phyloP scores from a whole-genome alignment of 2,329 filamentous ascomycete species.

The Fusarium dimerum region DNA sequence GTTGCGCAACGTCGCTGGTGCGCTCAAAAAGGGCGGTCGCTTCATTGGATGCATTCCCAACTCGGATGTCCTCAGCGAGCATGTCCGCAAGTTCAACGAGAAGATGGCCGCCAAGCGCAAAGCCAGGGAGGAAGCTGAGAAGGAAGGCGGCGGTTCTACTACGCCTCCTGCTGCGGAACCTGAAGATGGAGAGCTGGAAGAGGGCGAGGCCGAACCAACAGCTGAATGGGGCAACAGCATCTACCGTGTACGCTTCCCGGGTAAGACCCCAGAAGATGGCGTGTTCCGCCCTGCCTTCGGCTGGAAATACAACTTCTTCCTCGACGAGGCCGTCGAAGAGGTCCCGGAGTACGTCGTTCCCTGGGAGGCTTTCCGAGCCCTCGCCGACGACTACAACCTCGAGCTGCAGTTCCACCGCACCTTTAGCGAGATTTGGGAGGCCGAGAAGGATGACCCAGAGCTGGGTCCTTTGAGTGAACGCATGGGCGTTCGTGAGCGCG shows the following conservation, averaged over 20 bases:
- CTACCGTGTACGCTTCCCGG: slow-evolving; percentile 87
- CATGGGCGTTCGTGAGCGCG: slow-evolving; percentile 86
- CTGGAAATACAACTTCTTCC: slow-evolving; percentile 97
- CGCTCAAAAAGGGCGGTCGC: slow-evolving; percentile 88
- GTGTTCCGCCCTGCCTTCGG: slow-evolving; percentile 93
- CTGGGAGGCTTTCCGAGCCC: slow-evolving; percentile 93
- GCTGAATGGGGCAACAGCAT: slow-evolving; percentile 93
- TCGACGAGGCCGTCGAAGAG: slow-evolving; percentile 93
- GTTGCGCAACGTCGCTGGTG: slow-evolving; percentile 88
- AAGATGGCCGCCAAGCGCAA: slow-evolving; percentile 39
- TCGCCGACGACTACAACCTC: slow-evolving; percentile 95
- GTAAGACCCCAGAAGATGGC: slow-evolving; percentile 79
- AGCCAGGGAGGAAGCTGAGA: slow-evolving; percentile 21
- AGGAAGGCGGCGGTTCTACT: slow-evolving; percentile 20
- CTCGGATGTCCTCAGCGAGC: slow-evolving; percentile 82
- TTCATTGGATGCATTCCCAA: slow-evolving; percentile 98
- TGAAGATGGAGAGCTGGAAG: slow-evolving; percentile 53
- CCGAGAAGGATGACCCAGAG: slow-evolving; percentile 82
- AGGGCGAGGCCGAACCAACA: slow-evolving; percentile 62
- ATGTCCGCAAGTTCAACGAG: slow-evolving; percentile 76
- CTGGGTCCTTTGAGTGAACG: slow-evolving; percentile 85
- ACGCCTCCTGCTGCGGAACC: slow-evolving; percentile 31
- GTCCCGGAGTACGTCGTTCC: slow-evolving; percentile 97
- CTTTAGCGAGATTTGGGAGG: slow-evolving; percentile 88
- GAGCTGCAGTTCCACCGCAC: slow-evolving; percentile 92